A percentile compares a stretch with the other conserved stretches of the same genome.
Evolutionary conservation across 371 early-diverging fungal genomes (phyloP).

Genomic region (Nematocida ausubeli): DNA sequence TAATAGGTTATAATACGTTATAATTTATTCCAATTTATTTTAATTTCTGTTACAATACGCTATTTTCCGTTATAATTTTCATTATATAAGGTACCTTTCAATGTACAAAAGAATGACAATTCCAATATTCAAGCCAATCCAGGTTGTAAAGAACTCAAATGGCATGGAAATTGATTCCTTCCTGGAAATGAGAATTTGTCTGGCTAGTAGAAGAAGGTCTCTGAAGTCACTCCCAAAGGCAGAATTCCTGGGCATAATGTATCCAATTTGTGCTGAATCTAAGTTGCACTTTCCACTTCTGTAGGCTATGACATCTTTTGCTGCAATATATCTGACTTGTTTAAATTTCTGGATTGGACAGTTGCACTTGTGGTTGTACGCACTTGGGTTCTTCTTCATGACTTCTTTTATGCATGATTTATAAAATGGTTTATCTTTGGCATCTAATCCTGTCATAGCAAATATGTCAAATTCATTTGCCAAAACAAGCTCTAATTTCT

Average conservation of each 20-base stretch:
- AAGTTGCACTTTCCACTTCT: slow-evolving; percentile 36
- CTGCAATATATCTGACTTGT: slow-evolving; percentile 4
- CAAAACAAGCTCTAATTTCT: slow-evolving; percentile 16
- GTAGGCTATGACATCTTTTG: slow-evolving; percentile 1
- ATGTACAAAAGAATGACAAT: slow-evolving; percentile 22
- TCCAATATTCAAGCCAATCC: slow-evolving; percentile 27
- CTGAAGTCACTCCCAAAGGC: slow-evolving; percentile 36
- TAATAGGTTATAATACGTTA: too few relatives aligned
- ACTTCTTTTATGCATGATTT: slow-evolving; percentile 16
- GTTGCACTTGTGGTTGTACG: slow-evolving; percentile 5
- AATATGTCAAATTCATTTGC: slow-evolving; percentile 43
- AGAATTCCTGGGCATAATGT: slow-evolving; percentile 39
- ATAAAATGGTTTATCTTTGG: slow-evolving; percentile 11
- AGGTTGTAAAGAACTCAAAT: slow-evolving; percentile 42
- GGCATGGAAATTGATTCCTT: slow-evolving; percentile 19
- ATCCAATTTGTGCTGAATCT: slow-evolving; percentile 32
- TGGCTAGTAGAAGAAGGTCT: slow-evolving; percentile 11
- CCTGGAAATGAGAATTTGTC: slow-evolving; percentile 25
- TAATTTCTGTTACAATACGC: too few relatives aligned
- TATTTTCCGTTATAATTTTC: too few relatives aligned
- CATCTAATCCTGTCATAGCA: slow-evolving; percentile 7
- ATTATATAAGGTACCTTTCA: slow-evolving; percentile 13
- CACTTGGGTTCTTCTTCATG: not conserved
- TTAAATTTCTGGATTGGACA: slow-evolving; percentile 28
- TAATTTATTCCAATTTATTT: too few relatives aligned